phyloP scores from a whole-genome alignment of 2,329 filamentous ascomycete genomes.

The Phialophora verrucosa region DNA sequence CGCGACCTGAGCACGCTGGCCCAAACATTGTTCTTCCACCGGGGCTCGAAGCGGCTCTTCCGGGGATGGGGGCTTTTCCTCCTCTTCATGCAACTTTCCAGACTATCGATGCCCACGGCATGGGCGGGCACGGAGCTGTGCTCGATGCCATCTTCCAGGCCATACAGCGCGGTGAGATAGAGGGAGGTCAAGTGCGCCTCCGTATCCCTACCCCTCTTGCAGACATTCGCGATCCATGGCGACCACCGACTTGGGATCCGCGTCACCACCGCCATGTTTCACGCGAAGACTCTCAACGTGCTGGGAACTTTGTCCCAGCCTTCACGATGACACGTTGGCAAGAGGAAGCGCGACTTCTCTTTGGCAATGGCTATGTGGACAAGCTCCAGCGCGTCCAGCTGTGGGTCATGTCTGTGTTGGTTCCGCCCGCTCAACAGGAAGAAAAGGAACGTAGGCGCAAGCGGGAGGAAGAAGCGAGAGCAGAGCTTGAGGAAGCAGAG shows the following conservation, averaged over 20 bases:
- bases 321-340: constrained; percentile 80
- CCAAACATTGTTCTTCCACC: constrained; percentile 40
- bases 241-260: constrained; percentile 55
- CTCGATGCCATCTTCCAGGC: constrained; percentile 62
- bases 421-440: constrained; percentile 82
- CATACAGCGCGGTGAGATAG: constrained; percentile 54
- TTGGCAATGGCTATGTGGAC: constrained; percentile 71
- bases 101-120: constrained; percentile 23
- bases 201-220: constrained; percentile 47
- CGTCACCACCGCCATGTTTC: constrained; percentile 54
- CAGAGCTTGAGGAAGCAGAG: constrained; percentile 66
- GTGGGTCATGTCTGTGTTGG: constrained; percentile 72
- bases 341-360: constrained; percentile 87
- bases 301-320: constrained; percentile 74
- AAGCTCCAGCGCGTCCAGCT: constrained; percentile 71
- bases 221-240: constrained; percentile 31
- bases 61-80: constrained; percentile 19
- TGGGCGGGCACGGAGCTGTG: constrained; percentile 43
- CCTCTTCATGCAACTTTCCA: constrained; percentile 30
- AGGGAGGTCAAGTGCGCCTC: constrained; percentile 58
- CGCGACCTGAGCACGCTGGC: constrained; percentile 39
- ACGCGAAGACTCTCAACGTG: constrained; percentile 64
- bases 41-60: constrained; percentile 20
- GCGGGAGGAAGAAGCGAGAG: constrained; percentile 63
- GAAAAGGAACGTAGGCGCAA: constrained; percentile 73